phyloP scores from a whole-genome alignment of 2,329 filamentous ascomycete genomes.

The Beauveria scarabaeidicola region DNA sequence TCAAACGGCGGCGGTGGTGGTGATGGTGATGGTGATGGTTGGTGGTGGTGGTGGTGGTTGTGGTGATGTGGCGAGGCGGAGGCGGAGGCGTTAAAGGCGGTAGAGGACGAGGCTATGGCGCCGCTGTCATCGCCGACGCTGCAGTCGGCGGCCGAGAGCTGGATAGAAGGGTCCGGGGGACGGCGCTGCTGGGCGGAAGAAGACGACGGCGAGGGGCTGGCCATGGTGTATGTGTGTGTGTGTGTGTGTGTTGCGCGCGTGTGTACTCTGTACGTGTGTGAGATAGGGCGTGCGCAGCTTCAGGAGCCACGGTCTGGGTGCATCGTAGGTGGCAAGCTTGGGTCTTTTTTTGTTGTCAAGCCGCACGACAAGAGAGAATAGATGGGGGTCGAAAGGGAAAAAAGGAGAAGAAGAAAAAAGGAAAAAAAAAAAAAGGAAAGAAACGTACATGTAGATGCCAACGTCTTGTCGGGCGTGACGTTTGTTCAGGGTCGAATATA shows the following conservation, averaged over 20 bases:
- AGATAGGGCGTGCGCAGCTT: background rate
- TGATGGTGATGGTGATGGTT: background rate
- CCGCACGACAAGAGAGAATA: no score
- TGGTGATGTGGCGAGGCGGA: background rate
- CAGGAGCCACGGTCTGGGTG: background rate
- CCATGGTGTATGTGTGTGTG: background rate
- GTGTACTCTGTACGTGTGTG: no score
- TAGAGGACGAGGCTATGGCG: background rate
- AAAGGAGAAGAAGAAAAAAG: background rate
- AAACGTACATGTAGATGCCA: background rate
- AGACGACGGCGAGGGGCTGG: background rate
- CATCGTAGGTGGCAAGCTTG: background rate
- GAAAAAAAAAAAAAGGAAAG: background rate
- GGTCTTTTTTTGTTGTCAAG: background rate
- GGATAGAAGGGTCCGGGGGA: background rate
- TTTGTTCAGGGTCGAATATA: background rate
- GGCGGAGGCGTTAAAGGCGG: background rate
- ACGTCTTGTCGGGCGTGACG: background rate
- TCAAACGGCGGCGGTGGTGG: slow-evolving; percentile 44
- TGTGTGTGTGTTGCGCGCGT: background rate
- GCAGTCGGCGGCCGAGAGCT: slow-evolving; percentile 5
- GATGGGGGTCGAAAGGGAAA: background rate
- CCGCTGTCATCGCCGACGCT: slow-evolving; percentile 2
- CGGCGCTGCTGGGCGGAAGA: background rate
- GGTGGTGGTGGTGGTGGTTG: background rate